Evolutionary conservation across 1,284 basidiomycete genomes (phyloP).

Genomic region (Ustilago trichophora): DNA sequence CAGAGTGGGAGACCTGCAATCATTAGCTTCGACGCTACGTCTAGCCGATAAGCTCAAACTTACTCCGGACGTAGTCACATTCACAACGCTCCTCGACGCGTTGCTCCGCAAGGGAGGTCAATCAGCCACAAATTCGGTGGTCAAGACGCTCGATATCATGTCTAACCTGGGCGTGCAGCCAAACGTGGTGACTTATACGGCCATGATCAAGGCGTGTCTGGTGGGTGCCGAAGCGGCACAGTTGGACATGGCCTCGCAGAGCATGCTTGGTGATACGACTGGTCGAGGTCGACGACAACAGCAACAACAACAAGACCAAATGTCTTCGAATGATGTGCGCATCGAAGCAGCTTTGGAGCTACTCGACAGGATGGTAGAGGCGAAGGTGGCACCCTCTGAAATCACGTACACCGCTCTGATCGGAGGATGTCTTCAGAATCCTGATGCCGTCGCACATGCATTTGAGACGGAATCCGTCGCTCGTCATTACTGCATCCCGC

Average conservation of each 20-base stretch:
- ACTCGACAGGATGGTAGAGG: constrained; percentile 52
- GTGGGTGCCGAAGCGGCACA: constrained; percentile 30
- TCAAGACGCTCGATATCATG: constrained; percentile 52
- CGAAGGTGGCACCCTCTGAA: constrained; percentile 46
- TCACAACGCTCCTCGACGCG: constrained; percentile 58
- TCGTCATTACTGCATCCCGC: constrained; percentile 5
- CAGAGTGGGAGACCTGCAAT: constrained; percentile 30
- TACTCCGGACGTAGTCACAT: constrained; percentile 57
- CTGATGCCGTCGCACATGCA: constrained; percentile 26
- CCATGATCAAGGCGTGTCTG: constrained; percentile 60
- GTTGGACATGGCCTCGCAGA: constrained; percentile 19
- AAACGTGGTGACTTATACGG: constrained; percentile 55
- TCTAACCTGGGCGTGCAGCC: constrained; percentile 42
- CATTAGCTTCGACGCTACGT: constrained; percentile 40
- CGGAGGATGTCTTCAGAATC: constrained; percentile 30
- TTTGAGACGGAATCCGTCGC: constrained; percentile 10
- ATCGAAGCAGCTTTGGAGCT: constrained; percentile 51
- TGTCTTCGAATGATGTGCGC: constrained; percentile 8
- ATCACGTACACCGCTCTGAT: constrained; percentile 55
- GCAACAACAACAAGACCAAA: too few relatives aligned
- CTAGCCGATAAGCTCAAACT: constrained; percentile 33
- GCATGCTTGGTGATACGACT: constrained; percentile 10
- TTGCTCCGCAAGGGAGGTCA: constrained; percentile 45
- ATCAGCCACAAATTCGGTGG: constrained; percentile 32
- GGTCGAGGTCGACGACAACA: neutral